These are phyloP conservation scores for Serendipita indica DNA, from an alignment of 768 basidiomycete species.

Conservation along the genomic window DNA sequence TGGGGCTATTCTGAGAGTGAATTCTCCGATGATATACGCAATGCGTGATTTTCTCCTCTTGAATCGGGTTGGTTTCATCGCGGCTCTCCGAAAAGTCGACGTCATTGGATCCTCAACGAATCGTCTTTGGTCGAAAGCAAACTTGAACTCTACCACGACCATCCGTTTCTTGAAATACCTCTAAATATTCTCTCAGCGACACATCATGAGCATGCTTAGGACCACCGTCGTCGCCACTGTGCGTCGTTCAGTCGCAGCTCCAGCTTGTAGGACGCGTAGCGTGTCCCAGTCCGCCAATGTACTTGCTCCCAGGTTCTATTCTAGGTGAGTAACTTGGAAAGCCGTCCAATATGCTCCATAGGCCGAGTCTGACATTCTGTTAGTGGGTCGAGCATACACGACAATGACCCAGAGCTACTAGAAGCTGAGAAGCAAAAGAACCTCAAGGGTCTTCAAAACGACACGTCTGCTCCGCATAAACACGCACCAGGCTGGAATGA, in stretches of 20 bases:
- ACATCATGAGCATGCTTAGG: not conserved
- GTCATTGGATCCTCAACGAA: not conserved
- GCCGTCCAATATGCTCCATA: not conserved
- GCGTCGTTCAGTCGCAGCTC: not conserved
- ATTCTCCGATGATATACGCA: no score
- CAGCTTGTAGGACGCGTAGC: not conserved
- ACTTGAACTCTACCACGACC: not conserved
- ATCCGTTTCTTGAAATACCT: not conserved
- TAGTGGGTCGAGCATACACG: slow-evolving; percentile 37
- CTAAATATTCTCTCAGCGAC: not conserved
- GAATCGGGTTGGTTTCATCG: not conserved
- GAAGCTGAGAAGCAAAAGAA: slow-evolving; percentile 41
- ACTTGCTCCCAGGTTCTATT: not conserved
- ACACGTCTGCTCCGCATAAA: slow-evolving; percentile 33
- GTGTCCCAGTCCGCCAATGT: not conserved
- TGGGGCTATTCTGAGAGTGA: no score
- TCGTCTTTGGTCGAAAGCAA: no score
- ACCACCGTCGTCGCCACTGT: not conserved
- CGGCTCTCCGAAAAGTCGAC: not conserved
- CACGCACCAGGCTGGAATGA: slow-evolving; percentile 64
- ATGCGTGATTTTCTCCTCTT: no score
- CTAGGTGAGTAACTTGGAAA: not conserved
- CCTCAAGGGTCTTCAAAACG: slow-evolving; percentile 29
- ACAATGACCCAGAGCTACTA: slow-evolving; percentile 43
- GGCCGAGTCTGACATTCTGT: not conserved